Percentiles rank a stretch among this genome's conserved stretches.
Evolutionary conservation across 169 alveolate genomes (phyloP).

Genomic region (Plasmodium gonderi): DNA sequence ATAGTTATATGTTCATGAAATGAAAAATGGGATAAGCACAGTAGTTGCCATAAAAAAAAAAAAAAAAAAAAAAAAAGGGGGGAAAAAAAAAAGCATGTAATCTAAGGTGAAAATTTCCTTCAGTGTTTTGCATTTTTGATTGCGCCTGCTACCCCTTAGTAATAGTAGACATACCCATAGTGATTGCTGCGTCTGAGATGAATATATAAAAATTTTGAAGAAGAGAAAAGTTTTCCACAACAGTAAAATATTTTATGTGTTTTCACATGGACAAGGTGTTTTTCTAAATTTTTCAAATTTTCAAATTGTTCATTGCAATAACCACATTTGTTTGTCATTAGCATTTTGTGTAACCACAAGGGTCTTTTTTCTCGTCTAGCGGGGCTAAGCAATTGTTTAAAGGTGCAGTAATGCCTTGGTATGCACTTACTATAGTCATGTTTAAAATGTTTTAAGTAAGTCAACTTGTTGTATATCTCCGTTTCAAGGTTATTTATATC

Average conservation of each 20-base stretch:
- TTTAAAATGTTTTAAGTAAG: slow-evolving; percentile 34
- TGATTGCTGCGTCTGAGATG: slow-evolving; percentile 32
- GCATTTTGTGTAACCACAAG: slow-evolving; percentile 25
- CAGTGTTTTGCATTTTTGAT: not conserved
- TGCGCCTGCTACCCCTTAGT: not conserved
- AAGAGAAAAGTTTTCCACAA: slow-evolving; percentile 40
- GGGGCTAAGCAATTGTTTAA: slow-evolving; percentile 13
- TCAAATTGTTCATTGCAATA: slow-evolving; percentile 41
- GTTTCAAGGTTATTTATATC: not conserved
- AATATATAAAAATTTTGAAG: slow-evolving; percentile 5
- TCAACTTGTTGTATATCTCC: slow-evolving; percentile 23
- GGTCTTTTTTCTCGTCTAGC: not conserved
- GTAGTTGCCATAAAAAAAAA: no score
- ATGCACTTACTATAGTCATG: slow-evolving; percentile 6
- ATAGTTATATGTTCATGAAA: no score
- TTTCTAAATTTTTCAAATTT: slow-evolving; percentile 19
- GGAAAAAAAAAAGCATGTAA: not conserved
- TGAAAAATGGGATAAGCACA: no score
- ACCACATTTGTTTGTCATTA: slow-evolving; percentile 23
- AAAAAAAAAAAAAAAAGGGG: not conserved
- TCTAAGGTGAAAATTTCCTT: not conserved
- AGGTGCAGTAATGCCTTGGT: slow-evolving; percentile 14
- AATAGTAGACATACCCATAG: slow-evolving; percentile 44
- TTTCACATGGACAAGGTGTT: slow-evolving; percentile 20
- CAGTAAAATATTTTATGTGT: slow-evolving; percentile 49